A percentile compares a stretch with the other conserved stretches of the same genome.
Conservation (phyloP, 208 protist species). For the Leishmania tropica region DNA sequence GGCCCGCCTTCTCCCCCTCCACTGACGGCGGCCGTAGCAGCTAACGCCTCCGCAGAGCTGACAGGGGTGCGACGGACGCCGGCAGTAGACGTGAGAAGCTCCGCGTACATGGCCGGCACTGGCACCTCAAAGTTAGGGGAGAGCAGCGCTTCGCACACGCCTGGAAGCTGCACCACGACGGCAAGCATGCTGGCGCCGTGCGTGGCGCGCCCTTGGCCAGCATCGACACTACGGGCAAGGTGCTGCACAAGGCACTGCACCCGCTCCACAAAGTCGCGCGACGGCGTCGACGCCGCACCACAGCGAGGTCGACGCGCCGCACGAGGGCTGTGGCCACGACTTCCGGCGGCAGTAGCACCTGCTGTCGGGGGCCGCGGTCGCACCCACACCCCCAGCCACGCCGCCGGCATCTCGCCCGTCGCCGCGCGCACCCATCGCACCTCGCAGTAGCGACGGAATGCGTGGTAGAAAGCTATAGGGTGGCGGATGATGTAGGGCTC, state of each 20-base stretch:
- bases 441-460: conserved; percentile 37
- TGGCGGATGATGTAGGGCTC: conserved; percentile 31
- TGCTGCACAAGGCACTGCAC: conserved; percentile 29
- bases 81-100: conserved; percentile 12
- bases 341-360: neutral
- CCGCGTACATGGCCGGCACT: conserved; percentile 18
- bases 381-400: conserved; percentile 52
- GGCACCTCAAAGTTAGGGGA: conserved; percentile 8
- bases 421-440: conserved; percentile 38
- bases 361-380: conserved; percentile 11
- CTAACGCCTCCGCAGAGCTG: neutral
- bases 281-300: neutral
- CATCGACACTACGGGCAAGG: conserved; percentile 16
- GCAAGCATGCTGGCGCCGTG: conserved; percentile 24
- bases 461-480: conserved; percentile 27
- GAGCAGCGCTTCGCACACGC: conserved; percentile 29
- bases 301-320: neutral
- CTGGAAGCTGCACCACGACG: conserved; percentile 31
- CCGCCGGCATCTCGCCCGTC: conserved; percentile 23
- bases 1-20: neutral
- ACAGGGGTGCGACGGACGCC: neutral
- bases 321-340: conserved; percentile 3
- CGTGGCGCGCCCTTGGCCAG: conserved; percentile 10
- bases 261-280: conserved; percentile 16
- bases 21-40: neutral